A percentile compares a stretch with the other conserved stretches of the same genome.
phyloP scores from a whole-genome alignment of 2,329 filamentous ascomycete genomes.

The Dactylellina cionopaga region DNA sequence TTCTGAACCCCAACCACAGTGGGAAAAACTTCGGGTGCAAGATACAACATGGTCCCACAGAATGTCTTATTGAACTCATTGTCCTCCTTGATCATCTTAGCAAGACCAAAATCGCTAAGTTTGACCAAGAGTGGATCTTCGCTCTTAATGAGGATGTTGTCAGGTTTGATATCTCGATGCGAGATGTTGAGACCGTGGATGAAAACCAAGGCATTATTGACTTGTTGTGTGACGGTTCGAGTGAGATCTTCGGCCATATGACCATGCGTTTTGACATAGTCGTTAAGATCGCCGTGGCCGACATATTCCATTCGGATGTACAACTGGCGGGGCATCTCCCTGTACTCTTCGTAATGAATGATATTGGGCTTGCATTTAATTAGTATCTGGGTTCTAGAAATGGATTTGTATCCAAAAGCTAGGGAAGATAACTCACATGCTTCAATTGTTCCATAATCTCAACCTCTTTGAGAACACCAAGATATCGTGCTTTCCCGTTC shows the following conservation, averaged over 20 bases:
- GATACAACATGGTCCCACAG: conserved; percentile 94
- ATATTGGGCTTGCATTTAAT: conserved; percentile 74
- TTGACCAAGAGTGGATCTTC: conserved; percentile 82
- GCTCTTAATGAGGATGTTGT: conserved; percentile 89
- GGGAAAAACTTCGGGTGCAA: conserved; percentile 94
- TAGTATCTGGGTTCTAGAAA: conserved; percentile 21
- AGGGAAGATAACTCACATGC: conserved; percentile 71
- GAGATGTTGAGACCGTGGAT: conserved; percentile 89
- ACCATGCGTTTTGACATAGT: conserved; percentile 71
- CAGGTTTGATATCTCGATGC: conserved; percentile 97
- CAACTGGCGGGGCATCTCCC: conserved; percentile 80
- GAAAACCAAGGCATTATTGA: conserved; percentile 84
- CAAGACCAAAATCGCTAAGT: conserved; percentile 94
- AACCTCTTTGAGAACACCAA: conserved; percentile 87
- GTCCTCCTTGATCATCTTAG: conserved; percentile 89
- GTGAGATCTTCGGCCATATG: conserved; percentile 74
- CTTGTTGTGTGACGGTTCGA: conserved; percentile 77
- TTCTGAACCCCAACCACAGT: conserved; percentile 58
- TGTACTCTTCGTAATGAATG: conserved; percentile 87
- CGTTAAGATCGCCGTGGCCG: conserved; percentile 81
- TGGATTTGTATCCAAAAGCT: conserved; percentile 2
- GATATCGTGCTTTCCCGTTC: conserved; percentile 45
- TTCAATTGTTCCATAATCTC: conserved; percentile 87
- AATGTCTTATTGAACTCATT: conserved; percentile 96
- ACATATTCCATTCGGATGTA: conserved; percentile 99